These are phyloP conservation scores for Jackrogersella minutella DNA, from an alignment of 495 filamentous ascomycete genomes.

Conservation along the genomic window DNA sequence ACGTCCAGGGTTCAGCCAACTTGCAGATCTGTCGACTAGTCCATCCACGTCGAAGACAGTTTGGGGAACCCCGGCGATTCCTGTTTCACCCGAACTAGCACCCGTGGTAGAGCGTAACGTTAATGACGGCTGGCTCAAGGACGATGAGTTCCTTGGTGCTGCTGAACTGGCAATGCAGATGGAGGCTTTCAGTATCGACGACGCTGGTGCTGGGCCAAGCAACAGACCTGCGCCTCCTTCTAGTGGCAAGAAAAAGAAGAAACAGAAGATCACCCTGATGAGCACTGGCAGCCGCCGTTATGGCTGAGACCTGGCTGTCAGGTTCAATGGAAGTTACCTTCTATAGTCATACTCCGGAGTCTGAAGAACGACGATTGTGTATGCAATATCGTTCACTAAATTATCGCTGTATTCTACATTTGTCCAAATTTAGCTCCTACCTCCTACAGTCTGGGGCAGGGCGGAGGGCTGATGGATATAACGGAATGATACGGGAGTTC, in stretches of 20 bases:
- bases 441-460: neutral
- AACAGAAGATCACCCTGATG: slow-evolving; percentile 95
- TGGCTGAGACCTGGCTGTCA: slow-evolving; percentile 3
- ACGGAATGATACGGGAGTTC: neutral
- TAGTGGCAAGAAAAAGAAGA: slow-evolving; percentile 81
- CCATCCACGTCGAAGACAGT: slow-evolving; percentile 79
- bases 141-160: slow-evolving; percentile 52
- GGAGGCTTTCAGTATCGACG: slow-evolving; percentile 53
- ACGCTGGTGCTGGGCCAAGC: slow-evolving; percentile 34
- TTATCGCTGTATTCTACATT: neutral
- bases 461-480: neutral
- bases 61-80: slow-evolving; percentile 80
- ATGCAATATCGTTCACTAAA: neutral
- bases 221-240: slow-evolving; percentile 37
- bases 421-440: neutral
- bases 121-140: slow-evolving; percentile 84
- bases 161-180: slow-evolving; percentile 55
- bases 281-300: slow-evolving; percentile 67
- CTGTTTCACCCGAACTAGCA: slow-evolving; percentile 58
- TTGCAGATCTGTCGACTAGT: slow-evolving; percentile 72
- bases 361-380: too few species aligned
- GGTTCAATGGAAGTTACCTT: neutral
- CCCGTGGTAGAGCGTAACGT: slow-evolving; percentile 50
- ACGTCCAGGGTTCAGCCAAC: slow-evolving; percentile 52
- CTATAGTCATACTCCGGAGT: too few species aligned